These are phyloP conservation scores for Phylloporus gajari DNA, from an alignment of 1,284 basidiomycete species.

Conservation along the genomic window DNA sequence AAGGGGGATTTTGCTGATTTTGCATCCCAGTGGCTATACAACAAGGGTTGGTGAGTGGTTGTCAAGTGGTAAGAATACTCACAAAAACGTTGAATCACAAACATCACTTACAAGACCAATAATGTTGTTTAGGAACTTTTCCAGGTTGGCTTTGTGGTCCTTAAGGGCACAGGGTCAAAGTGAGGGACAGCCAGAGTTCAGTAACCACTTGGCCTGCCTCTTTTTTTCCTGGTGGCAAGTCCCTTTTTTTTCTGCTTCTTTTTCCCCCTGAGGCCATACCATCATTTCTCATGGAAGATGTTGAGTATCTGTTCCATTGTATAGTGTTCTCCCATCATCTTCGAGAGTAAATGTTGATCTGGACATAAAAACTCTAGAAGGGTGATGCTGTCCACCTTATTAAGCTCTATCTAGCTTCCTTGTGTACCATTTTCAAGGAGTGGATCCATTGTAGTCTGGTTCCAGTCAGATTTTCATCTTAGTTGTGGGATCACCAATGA, in stretches of 20 bases:
- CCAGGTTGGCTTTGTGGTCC: background rate
- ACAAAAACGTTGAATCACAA: background rate
- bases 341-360: background rate
- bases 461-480: background rate
- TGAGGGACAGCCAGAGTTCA: background rate
- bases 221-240: too few relatives aligned
- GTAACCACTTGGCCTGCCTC: background rate
- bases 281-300: background rate
- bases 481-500: background rate
- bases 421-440: background rate
- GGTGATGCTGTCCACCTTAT: background rate
- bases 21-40: background rate
- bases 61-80: background rate
- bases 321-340: background rate
- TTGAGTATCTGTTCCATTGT: background rate
- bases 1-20: slow-evolving; percentile 1
- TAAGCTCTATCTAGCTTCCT: background rate
- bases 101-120: background rate
- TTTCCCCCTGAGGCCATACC: background rate
- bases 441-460: background rate
- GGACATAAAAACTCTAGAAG: background rate
- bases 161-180: too few relatives aligned
- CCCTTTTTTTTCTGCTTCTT: too few relatives aligned
- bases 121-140: background rate
- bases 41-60: background rate